Conservation (phyloP, 2,329 filamentous ascomycete genomes). For the Zasmidium citrigriseum region DNA sequence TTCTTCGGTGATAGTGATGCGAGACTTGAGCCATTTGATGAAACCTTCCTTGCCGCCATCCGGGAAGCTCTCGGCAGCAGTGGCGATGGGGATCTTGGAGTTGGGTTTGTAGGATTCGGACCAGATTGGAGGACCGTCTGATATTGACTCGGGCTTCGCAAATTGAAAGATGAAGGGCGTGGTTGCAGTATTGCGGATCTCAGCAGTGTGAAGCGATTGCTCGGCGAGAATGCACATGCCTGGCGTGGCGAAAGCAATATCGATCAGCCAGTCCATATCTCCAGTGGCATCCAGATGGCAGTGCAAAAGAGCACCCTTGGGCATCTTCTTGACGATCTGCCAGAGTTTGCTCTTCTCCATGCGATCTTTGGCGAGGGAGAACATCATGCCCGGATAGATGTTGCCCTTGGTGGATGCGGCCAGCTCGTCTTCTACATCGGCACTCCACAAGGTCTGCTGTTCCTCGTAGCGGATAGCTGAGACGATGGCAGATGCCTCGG, state of each 20-base stretch:
- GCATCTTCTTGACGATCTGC: conserved; percentile 82
- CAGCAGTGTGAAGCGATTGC: conserved; percentile 55
- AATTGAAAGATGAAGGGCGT: conserved; percentile 61
- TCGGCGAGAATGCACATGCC: conserved; percentile 71
- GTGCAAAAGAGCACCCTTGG: conserved; percentile 84
- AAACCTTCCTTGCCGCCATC: conserved; percentile 71
- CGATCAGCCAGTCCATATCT: conserved; percentile 77
- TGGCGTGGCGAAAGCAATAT: conserved; percentile 67
- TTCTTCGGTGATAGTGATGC: conserved; percentile 69
- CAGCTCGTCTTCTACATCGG: conserved; percentile 68
- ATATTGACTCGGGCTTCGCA: conserved; percentile 39
- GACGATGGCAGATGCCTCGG: conserved; percentile 77
- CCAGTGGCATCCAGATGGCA: conserved; percentile 91
- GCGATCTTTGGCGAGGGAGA: conserved; percentile 77
- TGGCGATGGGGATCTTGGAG: conserved; percentile 59
- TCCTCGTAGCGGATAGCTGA: conserved; percentile 77
- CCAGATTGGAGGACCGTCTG: conserved; percentile 60
- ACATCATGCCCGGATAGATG: conserved; percentile 91
- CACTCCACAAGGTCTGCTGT: conserved; percentile 73
- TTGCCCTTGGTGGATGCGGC: conserved; percentile 63
- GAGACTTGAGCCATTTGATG: conserved; percentile 71
- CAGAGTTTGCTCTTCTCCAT: conserved; percentile 86
- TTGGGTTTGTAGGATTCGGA: conserved; percentile 60
- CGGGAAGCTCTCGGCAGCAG: conserved; percentile 74
- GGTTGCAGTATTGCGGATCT: conserved; percentile 54